phyloP scores from a whole-genome alignment of 208 protist species.

The Wallacemonas sp. region DNA sequence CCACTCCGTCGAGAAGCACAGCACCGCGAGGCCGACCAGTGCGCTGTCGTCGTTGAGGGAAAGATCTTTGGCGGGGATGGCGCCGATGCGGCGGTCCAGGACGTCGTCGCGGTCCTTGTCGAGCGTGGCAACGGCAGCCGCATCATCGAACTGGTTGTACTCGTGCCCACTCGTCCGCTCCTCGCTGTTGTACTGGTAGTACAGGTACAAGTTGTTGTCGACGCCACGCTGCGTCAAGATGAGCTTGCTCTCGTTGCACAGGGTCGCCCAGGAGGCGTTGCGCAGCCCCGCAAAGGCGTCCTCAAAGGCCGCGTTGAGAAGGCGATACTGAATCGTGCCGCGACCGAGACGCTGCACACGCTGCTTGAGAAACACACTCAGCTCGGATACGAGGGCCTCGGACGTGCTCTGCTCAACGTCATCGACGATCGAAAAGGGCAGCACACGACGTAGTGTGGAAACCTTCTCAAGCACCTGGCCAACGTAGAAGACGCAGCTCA shows the following conservation, averaged over 20 bases:
- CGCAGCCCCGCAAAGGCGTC: slow-evolving; percentile 63
- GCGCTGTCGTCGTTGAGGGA: slow-evolving; percentile 63
- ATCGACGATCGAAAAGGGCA: slow-evolving; percentile 58
- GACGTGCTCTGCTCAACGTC: slow-evolving; percentile 62
- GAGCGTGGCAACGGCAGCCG: slow-evolving; percentile 29
- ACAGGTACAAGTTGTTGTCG: slow-evolving; percentile 68
- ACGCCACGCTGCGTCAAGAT: slow-evolving; percentile 43
- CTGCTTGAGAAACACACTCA: slow-evolving; percentile 66
- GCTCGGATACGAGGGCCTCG: slow-evolving; percentile 65
- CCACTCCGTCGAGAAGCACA: slow-evolving; percentile 85
- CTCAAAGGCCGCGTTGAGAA: slow-evolving; percentile 70
- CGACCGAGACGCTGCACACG: slow-evolving; percentile 63
- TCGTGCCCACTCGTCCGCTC: slow-evolving; percentile 80
- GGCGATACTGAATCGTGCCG: slow-evolving; percentile 50
- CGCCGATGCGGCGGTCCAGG: slow-evolving; percentile 49
- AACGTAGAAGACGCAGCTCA: slow-evolving; percentile 78
- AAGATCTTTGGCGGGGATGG: slow-evolving; percentile 48
- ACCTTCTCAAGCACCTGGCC: slow-evolving; percentile 75
- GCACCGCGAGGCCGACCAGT: slow-evolving; percentile 63
- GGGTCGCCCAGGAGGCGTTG: slow-evolving; percentile 47
- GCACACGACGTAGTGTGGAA: slow-evolving; percentile 34
- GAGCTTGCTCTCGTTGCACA: slow-evolving; percentile 56
- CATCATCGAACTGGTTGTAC: slow-evolving; percentile 37
- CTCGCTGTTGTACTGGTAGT: slow-evolving; percentile 72
- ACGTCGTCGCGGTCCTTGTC: slow-evolving; percentile 18